A percentile compares a stretch with the other conserved stretches of the same genome.
Evolutionary conservation across 179 eudicot species (phyloP).

Genomic region (Vitellaria paradoxa): DNA sequence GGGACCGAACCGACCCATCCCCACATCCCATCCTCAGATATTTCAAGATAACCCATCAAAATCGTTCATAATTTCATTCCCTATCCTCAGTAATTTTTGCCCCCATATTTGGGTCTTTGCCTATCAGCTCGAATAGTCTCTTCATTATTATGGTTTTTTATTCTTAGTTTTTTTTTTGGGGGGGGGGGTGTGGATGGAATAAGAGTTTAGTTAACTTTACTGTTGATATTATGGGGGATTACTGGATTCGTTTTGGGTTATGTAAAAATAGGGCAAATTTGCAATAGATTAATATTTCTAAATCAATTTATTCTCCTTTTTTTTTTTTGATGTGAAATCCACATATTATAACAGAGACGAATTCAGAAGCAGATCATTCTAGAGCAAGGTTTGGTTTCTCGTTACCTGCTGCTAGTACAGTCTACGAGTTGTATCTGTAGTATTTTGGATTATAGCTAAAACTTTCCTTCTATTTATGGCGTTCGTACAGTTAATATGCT

Average conservation of each 20-base stretch:
- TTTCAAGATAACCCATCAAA: constrained; percentile 10
- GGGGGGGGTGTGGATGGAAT: not conserved
- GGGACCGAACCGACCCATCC: constrained; percentile 5
- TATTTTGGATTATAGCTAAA: not conserved
- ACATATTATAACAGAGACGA: not conserved
- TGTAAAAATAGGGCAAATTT: not conserved
- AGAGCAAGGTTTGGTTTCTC: not conserved
- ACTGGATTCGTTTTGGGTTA: not conserved
- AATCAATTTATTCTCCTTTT: not conserved
- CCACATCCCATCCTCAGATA: not conserved
- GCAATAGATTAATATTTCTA: not conserved
- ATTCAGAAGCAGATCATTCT: not conserved
- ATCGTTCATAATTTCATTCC: not conserved
- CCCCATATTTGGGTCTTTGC: not conserved
- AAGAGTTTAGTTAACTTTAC: not conserved
- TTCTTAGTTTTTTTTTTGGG: not conserved
- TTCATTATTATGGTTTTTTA: not conserved
- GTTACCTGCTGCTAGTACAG: not conserved
- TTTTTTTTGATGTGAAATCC: not conserved
- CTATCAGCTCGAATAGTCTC: not conserved
- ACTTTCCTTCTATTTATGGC: not conserved
- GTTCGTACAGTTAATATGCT: not conserved
- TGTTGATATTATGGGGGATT: not conserved
- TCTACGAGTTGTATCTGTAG: not conserved
- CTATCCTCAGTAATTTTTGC: constrained; percentile 2